A percentile compares a stretch with the other conserved stretches of the same genome.
phyloP scores from a whole-genome alignment of 257 asterid genomes.

The Salvia rosmarinus region DNA sequence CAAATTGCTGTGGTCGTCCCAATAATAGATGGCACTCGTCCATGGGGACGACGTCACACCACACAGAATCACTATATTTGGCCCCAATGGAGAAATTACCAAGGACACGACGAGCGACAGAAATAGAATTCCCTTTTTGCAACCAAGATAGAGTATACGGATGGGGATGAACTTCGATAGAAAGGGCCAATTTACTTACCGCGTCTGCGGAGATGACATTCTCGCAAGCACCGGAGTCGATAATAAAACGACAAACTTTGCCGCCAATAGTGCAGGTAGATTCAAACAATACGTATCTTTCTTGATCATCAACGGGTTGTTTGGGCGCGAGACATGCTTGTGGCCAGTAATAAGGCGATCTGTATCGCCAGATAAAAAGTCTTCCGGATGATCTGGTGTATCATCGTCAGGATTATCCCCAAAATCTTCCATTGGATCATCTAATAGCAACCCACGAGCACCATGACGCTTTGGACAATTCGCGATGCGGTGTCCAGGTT shows the following conservation, averaged over 20 bases:
- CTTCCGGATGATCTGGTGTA: too few species aligned
- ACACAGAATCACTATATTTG: neutral
- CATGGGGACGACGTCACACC: neutral
- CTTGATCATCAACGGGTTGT: too few species aligned
- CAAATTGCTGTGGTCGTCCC: neutral
- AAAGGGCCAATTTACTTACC: neutral
- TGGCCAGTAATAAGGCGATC: too few species aligned
- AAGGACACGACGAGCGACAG: neutral
- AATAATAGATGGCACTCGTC: neutral
- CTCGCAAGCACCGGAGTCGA: neutral
- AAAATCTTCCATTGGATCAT: too few species aligned
- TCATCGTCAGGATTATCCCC: too few species aligned
- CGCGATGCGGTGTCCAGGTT: too few species aligned
- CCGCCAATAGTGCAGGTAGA: neutral
- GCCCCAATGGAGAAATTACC: neutral
- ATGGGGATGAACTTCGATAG: neutral
- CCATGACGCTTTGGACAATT: too few species aligned
- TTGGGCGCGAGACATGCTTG: too few species aligned
- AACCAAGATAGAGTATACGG: neutral
- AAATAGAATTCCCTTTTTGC: neutral
- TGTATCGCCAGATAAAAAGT: too few species aligned
- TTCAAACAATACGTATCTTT: neutral
- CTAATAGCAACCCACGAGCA: too few species aligned
- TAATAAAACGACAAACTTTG: neutral
- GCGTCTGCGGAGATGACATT: neutral